Evolutionary conservation across 768 basidiomycete genomes (phyloP).

Genomic region (Vararia minispora): DNA sequence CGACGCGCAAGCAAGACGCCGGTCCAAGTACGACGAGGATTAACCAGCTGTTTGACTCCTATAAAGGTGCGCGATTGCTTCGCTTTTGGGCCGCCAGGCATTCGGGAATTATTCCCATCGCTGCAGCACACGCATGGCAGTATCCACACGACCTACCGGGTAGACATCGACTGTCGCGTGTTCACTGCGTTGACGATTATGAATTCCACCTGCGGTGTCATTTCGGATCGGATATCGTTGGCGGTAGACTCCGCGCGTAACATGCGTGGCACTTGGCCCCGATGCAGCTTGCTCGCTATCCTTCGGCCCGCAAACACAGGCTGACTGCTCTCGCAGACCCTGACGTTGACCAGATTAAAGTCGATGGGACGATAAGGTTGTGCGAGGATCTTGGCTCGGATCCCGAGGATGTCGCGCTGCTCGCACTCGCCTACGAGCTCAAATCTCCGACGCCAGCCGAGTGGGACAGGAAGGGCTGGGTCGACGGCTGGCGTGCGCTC

Average conservation of each 20-base stretch:
- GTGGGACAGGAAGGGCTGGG: constrained; percentile 64
- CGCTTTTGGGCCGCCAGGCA: too few species aligned
- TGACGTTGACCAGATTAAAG: constrained; percentile 50
- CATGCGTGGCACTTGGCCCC: background rate
- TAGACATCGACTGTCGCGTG: too few species aligned
- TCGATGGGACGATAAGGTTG: constrained; percentile 72
- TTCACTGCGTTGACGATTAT: too few species aligned
- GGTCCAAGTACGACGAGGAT: constrained; percentile 24
- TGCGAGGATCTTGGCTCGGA: constrained; percentile 61
- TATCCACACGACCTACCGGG: too few species aligned
- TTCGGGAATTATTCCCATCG: too few species aligned
- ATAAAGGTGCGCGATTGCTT: constrained; percentile 35
- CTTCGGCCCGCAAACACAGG: too few species aligned
- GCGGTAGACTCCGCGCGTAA: background rate
- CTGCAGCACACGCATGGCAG: too few species aligned
- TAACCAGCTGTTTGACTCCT: constrained; percentile 29
- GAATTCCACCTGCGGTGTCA: too few species aligned
- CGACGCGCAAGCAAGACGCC: constrained; percentile 1
- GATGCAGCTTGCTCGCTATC: background rate
- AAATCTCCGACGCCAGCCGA: constrained; percentile 63
- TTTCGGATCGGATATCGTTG: too few species aligned
- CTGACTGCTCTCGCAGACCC: constrained; percentile 34
- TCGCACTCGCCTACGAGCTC: constrained; percentile 73
- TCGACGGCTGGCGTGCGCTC: constrained; percentile 68
- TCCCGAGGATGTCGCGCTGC: constrained; percentile 73